Evolutionary conservation across 441 rosid genomes (phyloP).

Genomic region (Mallotus japonicus): DNA sequence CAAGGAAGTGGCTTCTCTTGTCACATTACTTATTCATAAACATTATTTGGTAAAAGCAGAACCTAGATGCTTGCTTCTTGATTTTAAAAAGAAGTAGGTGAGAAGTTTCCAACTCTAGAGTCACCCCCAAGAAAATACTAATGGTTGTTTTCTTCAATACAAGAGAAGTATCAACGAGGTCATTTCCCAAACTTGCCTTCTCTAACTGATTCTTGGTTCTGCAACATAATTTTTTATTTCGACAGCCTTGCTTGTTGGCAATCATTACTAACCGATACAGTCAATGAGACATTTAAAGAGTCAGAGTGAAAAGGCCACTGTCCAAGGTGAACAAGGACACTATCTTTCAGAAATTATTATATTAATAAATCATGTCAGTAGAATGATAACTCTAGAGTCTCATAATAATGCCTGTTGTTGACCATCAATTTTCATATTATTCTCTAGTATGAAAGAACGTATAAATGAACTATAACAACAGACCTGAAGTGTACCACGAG

Average conservation of each 20-base stretch:
- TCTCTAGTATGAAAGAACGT: neutral
- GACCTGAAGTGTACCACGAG: constrained; percentile 99
- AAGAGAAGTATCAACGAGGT: neutral
- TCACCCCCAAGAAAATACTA: too few species aligned
- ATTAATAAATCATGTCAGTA: neutral
- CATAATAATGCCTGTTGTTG: neutral
- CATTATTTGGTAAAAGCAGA: too few species aligned
- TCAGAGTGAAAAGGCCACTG: neutral
- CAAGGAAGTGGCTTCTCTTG: neutral
- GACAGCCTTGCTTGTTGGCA: neutral
- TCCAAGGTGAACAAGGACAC: neutral
- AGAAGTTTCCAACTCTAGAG: too few species aligned
- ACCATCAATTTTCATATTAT: neutral
- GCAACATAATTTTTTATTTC: neutral
- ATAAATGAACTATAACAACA: constrained; percentile 33
- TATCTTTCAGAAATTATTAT: neutral
- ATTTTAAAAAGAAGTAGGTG: too few species aligned
- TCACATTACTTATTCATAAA: neutral
- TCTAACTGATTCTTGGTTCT: neutral
- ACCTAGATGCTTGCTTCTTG: too few species aligned
- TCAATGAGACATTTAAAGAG: neutral
- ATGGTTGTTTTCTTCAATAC: too few species aligned
- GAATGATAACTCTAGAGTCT: neutral
- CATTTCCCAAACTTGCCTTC: neutral
- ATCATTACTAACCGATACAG: neutral